These are phyloP conservation scores for Tolypocladium amazonense DNA, from an alignment of 2,329 filamentous ascomycete genomes.

Conservation along the genomic window DNA sequence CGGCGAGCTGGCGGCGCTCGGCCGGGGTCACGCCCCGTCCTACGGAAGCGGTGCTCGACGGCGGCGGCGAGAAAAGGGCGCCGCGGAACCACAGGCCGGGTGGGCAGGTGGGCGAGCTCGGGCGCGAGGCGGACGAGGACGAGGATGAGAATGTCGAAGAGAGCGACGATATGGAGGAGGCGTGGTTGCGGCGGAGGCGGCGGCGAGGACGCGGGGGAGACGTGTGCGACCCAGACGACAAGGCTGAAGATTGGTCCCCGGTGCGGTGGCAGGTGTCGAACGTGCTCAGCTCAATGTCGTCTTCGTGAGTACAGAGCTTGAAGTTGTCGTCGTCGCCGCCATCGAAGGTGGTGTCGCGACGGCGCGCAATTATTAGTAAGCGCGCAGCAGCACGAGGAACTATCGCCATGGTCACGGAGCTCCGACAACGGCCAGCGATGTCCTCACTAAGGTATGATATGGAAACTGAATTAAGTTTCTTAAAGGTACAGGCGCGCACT, in stretches of 20 bases:
- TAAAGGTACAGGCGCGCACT: no score
- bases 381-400: neutral
- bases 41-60: neutral
- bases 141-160: neutral
- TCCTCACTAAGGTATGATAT: neutral
- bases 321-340: constrained; percentile 5
- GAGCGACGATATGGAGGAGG: no score
- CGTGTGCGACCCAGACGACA: neutral
- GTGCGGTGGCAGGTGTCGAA: neutral
- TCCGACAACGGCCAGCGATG: neutral
- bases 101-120: neutral
- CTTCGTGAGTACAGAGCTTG: neutral
- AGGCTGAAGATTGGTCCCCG: neutral
- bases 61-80: neutral
- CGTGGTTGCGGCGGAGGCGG: neutral
- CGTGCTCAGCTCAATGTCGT: constrained; percentile 3
- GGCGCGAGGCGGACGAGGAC: neutral
- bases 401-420: neutral
- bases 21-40: constrained; percentile 7
- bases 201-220: neutral
- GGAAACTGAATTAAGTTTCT: neutral
- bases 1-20: constrained; percentile 12
- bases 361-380: neutral
- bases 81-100: neutral
- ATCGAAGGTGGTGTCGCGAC: neutral